Evolutionary conservation across 805 yeast species (phyloP).

Genomic region (Suhomyces pyralidae): DNA sequence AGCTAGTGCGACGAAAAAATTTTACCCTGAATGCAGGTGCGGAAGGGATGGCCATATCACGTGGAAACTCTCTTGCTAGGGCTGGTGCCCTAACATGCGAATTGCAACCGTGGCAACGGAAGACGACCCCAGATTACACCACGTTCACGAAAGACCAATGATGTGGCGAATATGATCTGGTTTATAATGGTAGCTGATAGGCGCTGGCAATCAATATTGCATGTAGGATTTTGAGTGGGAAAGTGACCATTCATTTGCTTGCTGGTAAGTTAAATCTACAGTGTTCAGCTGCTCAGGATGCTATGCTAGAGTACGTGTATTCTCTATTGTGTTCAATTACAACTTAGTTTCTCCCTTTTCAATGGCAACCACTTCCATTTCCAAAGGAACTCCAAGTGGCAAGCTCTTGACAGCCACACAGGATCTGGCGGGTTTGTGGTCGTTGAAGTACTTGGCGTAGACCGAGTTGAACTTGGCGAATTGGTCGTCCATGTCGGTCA

Average conservation of each 20-base stretch:
- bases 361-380: constrained; percentile 89
- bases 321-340: constrained; percentile 9
- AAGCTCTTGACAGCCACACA: constrained; percentile 93
- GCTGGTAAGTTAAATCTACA: too few species aligned
- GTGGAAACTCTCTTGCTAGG: constrained; percentile 6
- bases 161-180: too few species aligned
- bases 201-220: too few species aligned
- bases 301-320: too few species aligned
- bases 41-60: not conserved
- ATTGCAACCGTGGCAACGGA: too few species aligned
- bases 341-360: constrained; percentile 46
- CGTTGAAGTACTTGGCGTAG: constrained; percentile 71
- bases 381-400: constrained; percentile 85
- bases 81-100: constrained; percentile 14
- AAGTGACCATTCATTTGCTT: too few species aligned
- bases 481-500: constrained; percentile 78
- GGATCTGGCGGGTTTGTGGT: constrained; percentile 93
- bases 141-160: too few species aligned
- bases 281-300: too few species aligned
- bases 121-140: too few species aligned
- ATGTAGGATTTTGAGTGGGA: too few species aligned
- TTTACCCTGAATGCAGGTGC: constrained; percentile 2
- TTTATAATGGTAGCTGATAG: too few species aligned
- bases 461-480: constrained; percentile 85
- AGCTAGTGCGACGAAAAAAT: constrained; percentile 2